A percentile compares a stretch with the other conserved stretches of the same genome.
Evolutionary conservation across 2,329 filamentous ascomycete genomes (phyloP).

Genomic region (Aspergillus neotritici): DNA sequence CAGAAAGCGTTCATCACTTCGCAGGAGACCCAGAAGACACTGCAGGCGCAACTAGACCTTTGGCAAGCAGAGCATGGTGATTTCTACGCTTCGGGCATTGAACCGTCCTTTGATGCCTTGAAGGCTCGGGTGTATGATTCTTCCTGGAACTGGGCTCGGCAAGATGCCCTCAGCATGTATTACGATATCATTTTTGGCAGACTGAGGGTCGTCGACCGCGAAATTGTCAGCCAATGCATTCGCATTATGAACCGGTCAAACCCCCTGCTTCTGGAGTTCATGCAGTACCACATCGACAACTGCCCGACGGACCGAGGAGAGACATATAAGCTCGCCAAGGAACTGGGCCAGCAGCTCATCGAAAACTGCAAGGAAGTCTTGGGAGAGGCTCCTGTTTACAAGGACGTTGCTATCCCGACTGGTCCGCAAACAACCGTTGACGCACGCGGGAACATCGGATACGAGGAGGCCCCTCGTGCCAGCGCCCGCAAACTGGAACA

Average conservation of each 20-base stretch:
- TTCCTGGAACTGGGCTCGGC: constrained; percentile 98
- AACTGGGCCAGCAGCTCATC: constrained; percentile 86
- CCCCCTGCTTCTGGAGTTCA: constrained; percentile 90
- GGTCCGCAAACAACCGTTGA: constrained; percentile 91
- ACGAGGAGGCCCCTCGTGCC: constrained; percentile 76
- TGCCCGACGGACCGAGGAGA: constrained; percentile 94
- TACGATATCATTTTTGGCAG: constrained; percentile 98
- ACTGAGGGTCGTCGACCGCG: constrained; percentile 85
- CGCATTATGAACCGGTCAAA: constrained; percentile 99
- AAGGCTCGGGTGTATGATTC: constrained; percentile 97
- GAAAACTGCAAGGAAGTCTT: constrained; percentile 96
- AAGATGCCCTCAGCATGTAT: constrained; percentile 97
- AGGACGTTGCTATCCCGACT: constrained; percentile 89
- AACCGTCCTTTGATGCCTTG: constrained; percentile 84
- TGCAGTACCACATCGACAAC: constrained; percentile 99
- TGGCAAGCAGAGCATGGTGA: constrained; percentile 96
- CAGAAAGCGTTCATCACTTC: constrained; percentile 87
- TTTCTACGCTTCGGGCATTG: constrained; percentile 89
- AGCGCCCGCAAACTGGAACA: constrained; percentile 96
- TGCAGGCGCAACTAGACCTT: constrained; percentile 88
- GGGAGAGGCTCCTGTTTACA: constrained; percentile 78
- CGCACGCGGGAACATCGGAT: constrained; percentile 84
- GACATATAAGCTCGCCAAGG: constrained; percentile 96
- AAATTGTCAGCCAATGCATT: constrained; percentile 98
- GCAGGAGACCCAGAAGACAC: constrained; percentile 75